Evolutionary conservation across 306 rosid species (phyloP), one percentile per base, ranked within the genome.

Genomic region (Begonia loranthoides): DNA sequence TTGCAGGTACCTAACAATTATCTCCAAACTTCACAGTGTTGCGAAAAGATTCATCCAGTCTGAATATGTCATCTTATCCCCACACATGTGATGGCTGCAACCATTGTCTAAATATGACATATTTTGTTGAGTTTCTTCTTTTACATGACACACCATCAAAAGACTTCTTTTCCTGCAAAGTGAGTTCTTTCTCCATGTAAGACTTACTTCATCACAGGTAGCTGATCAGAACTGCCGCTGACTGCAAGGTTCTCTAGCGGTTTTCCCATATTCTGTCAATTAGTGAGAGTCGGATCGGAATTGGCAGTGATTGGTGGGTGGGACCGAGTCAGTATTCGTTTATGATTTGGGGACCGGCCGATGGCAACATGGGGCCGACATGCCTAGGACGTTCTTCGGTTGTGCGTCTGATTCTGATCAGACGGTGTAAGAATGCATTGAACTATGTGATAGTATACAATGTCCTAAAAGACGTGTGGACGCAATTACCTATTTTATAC

Each of bases 231-330:
- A 62, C 57, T 77, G 15, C 71, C 76, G 1, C 41, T 67, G 14
- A 50, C 57, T 24, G 66, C 75, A 12, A 74, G 15, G 14, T 49
- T 50, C 1, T 6, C 58, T 6, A 46, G 13, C 12, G 83, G 83
- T 51, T 69, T 82, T 1, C 94, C 96, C 13, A 50, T 87, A 69
- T 82, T 87, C 50, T 87, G 89, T 58, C 82, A 58, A 39, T 13
- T 82, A 28, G 75, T 69, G 2, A 70, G 72, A n/a, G 80, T 75
- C 8, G 94, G 96, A 41, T 69, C 67, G 21, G 66, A 73, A 3
- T 43, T 87, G 3, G 77, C 82, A 9, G 68, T 82, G 4, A 50
- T 87, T 19, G 96, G 96, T 5, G 96, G 96, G 53, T 82, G 79
- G 80, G 89, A 78, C 84, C 0, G 80, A 68, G n/a, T 74, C 80